These are phyloP conservation scores for Chaetomium cochliodes DNA, from an alignment of 495 filamentous ascomycete species.

Conservation along the genomic window DNA sequence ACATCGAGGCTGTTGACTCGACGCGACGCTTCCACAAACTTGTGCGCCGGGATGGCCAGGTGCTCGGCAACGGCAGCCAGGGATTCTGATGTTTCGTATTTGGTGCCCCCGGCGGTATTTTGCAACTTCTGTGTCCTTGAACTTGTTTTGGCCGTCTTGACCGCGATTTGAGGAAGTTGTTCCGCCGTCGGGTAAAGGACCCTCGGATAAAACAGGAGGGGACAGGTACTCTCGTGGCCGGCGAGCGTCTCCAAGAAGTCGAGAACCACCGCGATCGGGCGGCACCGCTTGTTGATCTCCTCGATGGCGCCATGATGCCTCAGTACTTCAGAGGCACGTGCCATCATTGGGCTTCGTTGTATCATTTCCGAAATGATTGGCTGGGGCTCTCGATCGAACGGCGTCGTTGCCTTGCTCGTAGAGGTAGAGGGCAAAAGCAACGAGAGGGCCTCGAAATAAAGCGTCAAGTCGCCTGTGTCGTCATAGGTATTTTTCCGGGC, in stretches of 20 bases:
- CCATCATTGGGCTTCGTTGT: conserved; percentile 37
- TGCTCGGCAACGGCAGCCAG: conserved; percentile 7
- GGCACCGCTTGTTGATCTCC: conserved; percentile 26
- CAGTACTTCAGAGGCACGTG: conserved; percentile 32
- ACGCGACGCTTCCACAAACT: conserved; percentile 10
- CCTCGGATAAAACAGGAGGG: conserved; percentile 24
- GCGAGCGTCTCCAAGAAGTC: conserved; percentile 32
- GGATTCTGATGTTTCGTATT: conserved; percentile 18
- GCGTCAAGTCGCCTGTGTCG: neutral
- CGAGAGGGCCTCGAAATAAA: conserved; percentile 27
- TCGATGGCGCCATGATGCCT: conserved; percentile 35
- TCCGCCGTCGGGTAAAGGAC: conserved; percentile 24
- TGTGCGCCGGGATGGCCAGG: conserved; percentile 18
- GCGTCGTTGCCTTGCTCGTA: neutral
- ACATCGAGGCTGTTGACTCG: neutral
- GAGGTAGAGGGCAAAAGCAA: conserved; percentile 17
- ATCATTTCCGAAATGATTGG: conserved; percentile 29
- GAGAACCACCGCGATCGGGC: conserved; percentile 30
- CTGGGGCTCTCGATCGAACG: conserved; percentile 26
- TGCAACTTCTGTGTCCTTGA: neutral
- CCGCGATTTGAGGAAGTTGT: conserved; percentile 21
- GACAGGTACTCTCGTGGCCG: conserved; percentile 23
- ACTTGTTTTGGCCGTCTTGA: neutral
- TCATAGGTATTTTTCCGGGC: neutral
- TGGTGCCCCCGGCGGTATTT: neutral